phyloP scores from a whole-genome alignment of 495 filamentous ascomycete species.

The Astrothelium macrocarpum region DNA sequence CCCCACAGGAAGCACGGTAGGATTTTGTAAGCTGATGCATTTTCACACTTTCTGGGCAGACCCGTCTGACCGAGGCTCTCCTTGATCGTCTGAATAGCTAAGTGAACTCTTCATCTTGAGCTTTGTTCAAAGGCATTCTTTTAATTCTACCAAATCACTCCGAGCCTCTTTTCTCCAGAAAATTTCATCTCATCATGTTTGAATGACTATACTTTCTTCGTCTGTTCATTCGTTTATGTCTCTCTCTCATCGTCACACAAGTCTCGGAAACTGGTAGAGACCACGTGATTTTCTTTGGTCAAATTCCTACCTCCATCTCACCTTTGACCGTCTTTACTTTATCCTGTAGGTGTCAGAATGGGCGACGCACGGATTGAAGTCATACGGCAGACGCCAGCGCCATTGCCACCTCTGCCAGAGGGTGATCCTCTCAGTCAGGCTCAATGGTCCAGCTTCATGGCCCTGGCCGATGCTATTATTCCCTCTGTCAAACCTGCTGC shows the following conservation, averaged over 20 bases:
- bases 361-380: not conserved
- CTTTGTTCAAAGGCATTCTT: too few relatives aligned
- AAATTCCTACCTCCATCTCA: not conserved
- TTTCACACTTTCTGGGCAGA: too few relatives aligned
- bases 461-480: conserved; percentile 29
- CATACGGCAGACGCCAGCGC: conserved; percentile 16
- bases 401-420: conserved; percentile 23
- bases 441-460: conserved; percentile 31
- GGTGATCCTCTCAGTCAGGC: conserved; percentile 25
- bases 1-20: not conserved
- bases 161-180: too few relatives aligned
- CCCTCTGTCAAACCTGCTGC: conserved; percentile 21
- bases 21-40: too few relatives aligned
- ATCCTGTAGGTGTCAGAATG: not conserved
- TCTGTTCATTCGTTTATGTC: too few relatives aligned
- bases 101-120: too few relatives aligned
- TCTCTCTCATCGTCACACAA: too few relatives aligned
- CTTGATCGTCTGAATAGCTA: too few relatives aligned
- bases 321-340: not conserved
- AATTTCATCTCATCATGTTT: too few relatives aligned
- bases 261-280: not conserved
- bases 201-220: too few relatives aligned
- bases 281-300: not conserved
- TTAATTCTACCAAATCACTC: too few relatives aligned
- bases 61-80: too few relatives aligned